These are phyloP conservation scores for Pseudopyricularia cyperi DNA, from an alignment of 2,329 filamentous ascomycete genomes.

Conservation along the genomic window DNA sequence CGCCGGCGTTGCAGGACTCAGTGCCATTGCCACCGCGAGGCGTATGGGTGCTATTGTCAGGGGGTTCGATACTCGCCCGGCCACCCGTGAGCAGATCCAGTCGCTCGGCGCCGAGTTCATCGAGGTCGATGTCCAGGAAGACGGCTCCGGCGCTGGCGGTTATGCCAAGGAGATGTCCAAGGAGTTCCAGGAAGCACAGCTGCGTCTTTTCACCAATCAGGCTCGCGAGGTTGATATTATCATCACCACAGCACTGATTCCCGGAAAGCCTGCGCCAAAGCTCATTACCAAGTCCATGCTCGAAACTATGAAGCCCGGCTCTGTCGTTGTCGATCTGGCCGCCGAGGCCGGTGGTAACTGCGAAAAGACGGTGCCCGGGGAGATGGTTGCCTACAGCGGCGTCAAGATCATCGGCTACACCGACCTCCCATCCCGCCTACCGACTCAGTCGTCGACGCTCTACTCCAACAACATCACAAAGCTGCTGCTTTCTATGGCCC, in stretches of 20 bases:
- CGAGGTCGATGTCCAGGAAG: slow-evolving; percentile 74
- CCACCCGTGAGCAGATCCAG: slow-evolving; percentile 78
- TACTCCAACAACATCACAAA: slow-evolving; percentile 95
- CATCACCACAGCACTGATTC: slow-evolving; percentile 84
- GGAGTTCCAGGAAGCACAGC: slow-evolving; percentile 84
- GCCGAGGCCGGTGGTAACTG: slow-evolving; percentile 84
- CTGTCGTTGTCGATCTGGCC: slow-evolving; percentile 76
- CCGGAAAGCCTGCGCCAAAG: slow-evolving; percentile 69
- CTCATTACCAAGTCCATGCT: slow-evolving; percentile 73
- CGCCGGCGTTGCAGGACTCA: slow-evolving; percentile 77
- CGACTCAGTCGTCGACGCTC: slow-evolving; percentile 77
- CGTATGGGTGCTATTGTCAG: slow-evolving; percentile 81
- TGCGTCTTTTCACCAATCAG: slow-evolving; percentile 84
- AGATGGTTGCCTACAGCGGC: slow-evolving; percentile 58
- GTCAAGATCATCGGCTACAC: slow-evolving; percentile 84
- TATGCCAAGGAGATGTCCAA: slow-evolving; percentile 94
- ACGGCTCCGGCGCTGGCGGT: slow-evolving; percentile 71
- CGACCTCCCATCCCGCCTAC: slow-evolving; percentile 73
- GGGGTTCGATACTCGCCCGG: slow-evolving; percentile 83
- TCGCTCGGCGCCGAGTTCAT: slow-evolving; percentile 84
- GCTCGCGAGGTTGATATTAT: slow-evolving; percentile 83
- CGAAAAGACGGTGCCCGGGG: slow-evolving; percentile 63
- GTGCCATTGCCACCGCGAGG: slow-evolving; percentile 75
- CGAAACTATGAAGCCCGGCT: slow-evolving; percentile 78
- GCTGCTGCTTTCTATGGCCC: slow-evolving; percentile 68